phyloP scores from a whole-genome alignment of 352 stramenopile genomes.

The Phytophthora cactorum region DNA sequence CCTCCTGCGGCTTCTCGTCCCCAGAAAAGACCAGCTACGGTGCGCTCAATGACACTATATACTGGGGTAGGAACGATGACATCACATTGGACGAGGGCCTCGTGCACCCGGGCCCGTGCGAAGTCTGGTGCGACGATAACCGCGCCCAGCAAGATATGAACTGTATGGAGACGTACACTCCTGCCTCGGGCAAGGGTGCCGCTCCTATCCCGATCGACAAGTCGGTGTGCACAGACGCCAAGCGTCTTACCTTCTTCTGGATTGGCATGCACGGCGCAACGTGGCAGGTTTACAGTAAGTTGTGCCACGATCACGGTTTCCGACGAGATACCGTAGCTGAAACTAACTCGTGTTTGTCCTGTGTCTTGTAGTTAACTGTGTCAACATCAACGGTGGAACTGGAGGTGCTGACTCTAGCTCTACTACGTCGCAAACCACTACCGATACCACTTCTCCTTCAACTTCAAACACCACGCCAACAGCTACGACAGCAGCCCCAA shows the following conservation, averaged over 20 bases:
- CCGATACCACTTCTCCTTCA: slow-evolving; percentile 3
- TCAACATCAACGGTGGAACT: slow-evolving; percentile 34
- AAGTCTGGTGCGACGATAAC: slow-evolving; percentile 52
- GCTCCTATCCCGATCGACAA: slow-evolving; percentile 46
- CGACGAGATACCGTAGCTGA: background rate
- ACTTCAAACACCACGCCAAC: background rate
- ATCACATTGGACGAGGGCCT: slow-evolving; percentile 41
- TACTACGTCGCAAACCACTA: slow-evolving; percentile 5
- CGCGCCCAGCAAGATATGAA: slow-evolving; percentile 44
- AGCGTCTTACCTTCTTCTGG: slow-evolving; percentile 61
- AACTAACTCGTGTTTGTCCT: slow-evolving; percentile 10
- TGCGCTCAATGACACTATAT: slow-evolving; percentile 42
- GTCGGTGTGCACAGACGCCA: slow-evolving; percentile 41
- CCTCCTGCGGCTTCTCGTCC: slow-evolving; percentile 50
- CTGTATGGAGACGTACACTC: slow-evolving; percentile 42
- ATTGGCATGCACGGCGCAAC: slow-evolving; percentile 50
- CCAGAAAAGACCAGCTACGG: slow-evolving; percentile 41
- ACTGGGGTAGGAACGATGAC: slow-evolving; percentile 45
- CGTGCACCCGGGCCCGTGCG: slow-evolving; percentile 52
- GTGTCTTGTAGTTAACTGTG: slow-evolving; percentile 35
- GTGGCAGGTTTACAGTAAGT: slow-evolving; percentile 65
- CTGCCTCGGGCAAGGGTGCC: slow-evolving; percentile 26
- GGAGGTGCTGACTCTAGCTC: slow-evolving; percentile 13
- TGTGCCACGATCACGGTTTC: background rate
- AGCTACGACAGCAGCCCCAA: slow-evolving; percentile 6